A percentile compares a stretch with the other conserved stretches of the same genome.
Conservation (phyloP, 148 eudicot genomes). For the Agrostemma githago region DNA sequence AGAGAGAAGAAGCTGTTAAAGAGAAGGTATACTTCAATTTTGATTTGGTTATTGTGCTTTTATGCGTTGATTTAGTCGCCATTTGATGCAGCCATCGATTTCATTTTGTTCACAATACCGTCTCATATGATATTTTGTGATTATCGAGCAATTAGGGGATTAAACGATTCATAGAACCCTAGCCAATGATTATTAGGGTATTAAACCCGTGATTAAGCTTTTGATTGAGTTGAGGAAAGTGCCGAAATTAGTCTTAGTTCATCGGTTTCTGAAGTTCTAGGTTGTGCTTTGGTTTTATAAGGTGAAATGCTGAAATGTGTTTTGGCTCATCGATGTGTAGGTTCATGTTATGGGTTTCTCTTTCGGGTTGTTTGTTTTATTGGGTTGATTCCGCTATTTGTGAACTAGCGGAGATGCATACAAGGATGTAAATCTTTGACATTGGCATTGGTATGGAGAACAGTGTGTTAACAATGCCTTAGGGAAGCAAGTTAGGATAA, state of each 20-base stretch:
- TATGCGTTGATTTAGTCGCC: not conserved
- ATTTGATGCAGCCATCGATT: not conserved
- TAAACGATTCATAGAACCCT: no score
- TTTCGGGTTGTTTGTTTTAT: not conserved
- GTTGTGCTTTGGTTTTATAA: not conserved
- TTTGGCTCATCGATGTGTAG: not conserved
- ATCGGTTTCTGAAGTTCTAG: no score
- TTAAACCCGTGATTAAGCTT: no score
- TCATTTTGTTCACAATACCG: not conserved
- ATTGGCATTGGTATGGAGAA: not conserved
- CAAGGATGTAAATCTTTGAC: not conserved
- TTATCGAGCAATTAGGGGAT: no score
- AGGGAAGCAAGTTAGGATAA: not conserved
- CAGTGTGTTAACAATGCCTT: not conserved
- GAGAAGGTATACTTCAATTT: constrained; percentile 47
- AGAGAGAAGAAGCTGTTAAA: constrained; percentile 71
- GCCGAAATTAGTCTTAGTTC: no score
- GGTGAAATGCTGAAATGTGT: not conserved
- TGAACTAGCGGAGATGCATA: not conserved
- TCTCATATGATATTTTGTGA: no score
- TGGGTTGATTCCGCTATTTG: not conserved
- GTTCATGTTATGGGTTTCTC: not conserved
- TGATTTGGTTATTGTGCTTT: not conserved
- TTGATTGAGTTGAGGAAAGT: no score
- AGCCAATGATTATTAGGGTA: no score